These are phyloP conservation scores for Bocquillonia castaneifolia DNA, from an alignment of 441 rosid species.

Conservation along the genomic window DNA sequence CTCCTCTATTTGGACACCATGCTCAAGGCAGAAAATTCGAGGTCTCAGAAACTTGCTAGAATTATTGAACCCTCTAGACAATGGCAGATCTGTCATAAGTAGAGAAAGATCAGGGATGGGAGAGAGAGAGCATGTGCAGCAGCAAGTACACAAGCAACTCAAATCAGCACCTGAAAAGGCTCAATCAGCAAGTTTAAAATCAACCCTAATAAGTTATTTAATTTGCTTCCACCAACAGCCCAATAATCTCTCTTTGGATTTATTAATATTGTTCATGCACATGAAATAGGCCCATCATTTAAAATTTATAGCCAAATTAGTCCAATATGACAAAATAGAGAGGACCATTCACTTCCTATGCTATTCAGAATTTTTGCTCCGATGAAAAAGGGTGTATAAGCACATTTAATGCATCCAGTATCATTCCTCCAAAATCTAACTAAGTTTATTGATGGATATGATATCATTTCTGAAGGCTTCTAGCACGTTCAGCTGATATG, in stretches of 20 bases:
- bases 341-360: background rate
- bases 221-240: conserved; percentile 14
- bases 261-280: background rate
- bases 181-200: conserved; percentile 19
- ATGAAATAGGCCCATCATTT: background rate
- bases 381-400: background rate
- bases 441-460: too few species aligned
- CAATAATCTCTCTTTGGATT: background rate
- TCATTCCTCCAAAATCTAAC: too few species aligned
- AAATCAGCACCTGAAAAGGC: conserved; percentile 22
- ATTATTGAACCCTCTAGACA: conserved; percentile 46
- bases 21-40: conserved; percentile 94
- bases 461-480: too few species aligned
- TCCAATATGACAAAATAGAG: background rate
- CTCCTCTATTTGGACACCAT: conserved; percentile 72
- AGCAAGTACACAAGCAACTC: conserved; percentile 19
- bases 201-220: conserved; percentile 5
- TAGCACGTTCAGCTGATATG: background rate
- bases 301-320: background rate
- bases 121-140: conserved; percentile 31
- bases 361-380: background rate
- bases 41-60: conserved; percentile 63
- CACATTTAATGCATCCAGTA: too few species aligned
- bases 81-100: conserved; percentile 30
- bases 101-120: conserved; percentile 22